Conservation (phyloP, 2,329 filamentous ascomycete genomes). For the Botrytis medusae region DNA sequence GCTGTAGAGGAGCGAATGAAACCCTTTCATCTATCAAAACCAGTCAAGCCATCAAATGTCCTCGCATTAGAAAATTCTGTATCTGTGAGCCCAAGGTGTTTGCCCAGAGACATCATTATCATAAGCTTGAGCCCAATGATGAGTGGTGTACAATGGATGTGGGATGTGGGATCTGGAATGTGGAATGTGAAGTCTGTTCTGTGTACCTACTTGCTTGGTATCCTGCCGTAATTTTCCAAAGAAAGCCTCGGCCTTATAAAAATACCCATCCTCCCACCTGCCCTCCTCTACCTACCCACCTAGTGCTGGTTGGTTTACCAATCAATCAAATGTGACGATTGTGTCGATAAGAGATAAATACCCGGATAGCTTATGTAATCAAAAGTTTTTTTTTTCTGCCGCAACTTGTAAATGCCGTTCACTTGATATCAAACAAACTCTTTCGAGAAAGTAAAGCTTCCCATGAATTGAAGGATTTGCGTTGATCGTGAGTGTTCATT, state of each 20-base stretch:
- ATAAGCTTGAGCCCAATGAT: not conserved
- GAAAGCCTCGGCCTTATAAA: not conserved
- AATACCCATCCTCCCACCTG: not conserved
- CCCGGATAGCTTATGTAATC: slow-evolving; percentile 10
- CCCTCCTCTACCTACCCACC: not conserved
- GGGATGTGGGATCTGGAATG: not conserved
- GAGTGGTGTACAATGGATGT: not conserved
- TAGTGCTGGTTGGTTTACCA: not conserved
- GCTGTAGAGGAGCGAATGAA: not conserved
- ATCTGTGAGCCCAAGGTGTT: not conserved
- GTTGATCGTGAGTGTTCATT: slow-evolving; percentile 13
- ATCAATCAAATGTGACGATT: not conserved
- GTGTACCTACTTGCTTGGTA: no score
- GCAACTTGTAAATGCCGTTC: not conserved
- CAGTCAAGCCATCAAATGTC: not conserved
- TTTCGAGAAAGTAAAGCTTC: not conserved
- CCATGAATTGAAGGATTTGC: slow-evolving; percentile 17
- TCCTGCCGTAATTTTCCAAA: not conserved
- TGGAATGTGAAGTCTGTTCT: not conserved
- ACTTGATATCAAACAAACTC: slow-evolving; percentile 6
- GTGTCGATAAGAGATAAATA: slow-evolving; percentile 6
- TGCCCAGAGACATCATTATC: not conserved
- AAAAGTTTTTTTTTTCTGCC: slow-evolving; percentile 21
- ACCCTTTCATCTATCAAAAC: not conserved
- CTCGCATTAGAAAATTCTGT: not conserved